Evolutionary conservation across 202 grass and related monocot species (phyloP).

Genomic region (Alloteropsis angusta): DNA sequence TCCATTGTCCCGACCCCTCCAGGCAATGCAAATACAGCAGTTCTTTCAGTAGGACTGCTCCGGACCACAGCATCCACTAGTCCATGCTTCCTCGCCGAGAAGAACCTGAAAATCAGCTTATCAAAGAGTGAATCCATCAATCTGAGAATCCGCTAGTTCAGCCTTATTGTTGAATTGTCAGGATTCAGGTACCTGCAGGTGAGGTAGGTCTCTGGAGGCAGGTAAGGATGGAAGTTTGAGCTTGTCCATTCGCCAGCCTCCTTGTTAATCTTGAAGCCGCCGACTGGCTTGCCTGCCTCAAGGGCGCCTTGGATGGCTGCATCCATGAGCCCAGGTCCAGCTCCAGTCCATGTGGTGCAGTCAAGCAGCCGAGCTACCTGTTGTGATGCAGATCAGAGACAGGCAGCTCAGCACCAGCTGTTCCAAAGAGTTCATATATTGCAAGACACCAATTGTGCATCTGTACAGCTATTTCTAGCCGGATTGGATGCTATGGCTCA

Average conservation of each 20-base stretch:
- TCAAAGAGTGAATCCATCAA: background rate
- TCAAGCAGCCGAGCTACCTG: constrained; percentile 62
- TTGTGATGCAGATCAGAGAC: background rate
- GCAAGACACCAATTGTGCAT: background rate
- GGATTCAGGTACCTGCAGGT: constrained; percentile 63
- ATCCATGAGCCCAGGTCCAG: constrained; percentile 83
- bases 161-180: background rate
- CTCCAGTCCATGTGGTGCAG: constrained; percentile 90
- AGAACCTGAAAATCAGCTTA: constrained; percentile 52
- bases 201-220: constrained; percentile 55
- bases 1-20: constrained; percentile 82
- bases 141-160: background rate
- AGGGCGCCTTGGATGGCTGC: constrained; percentile 60
- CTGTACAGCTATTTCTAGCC: background rate
- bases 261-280: constrained; percentile 71
- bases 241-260: constrained; percentile 81
- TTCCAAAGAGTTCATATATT: background rate
- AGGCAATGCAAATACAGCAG: constrained; percentile 50
- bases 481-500: background rate
- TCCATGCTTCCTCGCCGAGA: constrained; percentile 84
- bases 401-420: background rate
- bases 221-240: constrained; percentile 68
- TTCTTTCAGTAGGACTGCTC: constrained; percentile 37
- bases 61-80: constrained; percentile 70
- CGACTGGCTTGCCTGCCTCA: constrained; percentile 47